These are phyloP conservation scores for Citrullus colocynthis DNA, from an alignment of 306 rosid species.

Conservation along the genomic window DNA sequence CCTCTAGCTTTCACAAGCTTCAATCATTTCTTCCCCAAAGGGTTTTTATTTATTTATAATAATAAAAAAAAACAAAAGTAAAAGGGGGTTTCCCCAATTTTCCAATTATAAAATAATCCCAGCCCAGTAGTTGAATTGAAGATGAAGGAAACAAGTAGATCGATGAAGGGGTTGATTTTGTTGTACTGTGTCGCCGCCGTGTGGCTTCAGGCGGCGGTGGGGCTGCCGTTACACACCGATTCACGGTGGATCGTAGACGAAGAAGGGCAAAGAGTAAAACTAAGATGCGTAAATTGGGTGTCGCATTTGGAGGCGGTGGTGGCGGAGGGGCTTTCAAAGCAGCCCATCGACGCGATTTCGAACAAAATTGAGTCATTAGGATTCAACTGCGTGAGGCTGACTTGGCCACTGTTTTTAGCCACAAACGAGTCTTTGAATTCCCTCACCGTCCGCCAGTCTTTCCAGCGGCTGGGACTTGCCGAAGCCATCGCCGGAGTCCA, in stretches of 20 bases:
- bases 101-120: background rate
- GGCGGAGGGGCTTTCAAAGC: slow-evolving; percentile 80
- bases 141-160: background rate
- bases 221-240: slow-evolving; percentile 39
- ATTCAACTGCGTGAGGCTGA: slow-evolving; percentile 85
- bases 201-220: slow-evolving; percentile 7
- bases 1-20: too few species aligned
- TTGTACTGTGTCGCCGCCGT: slow-evolving; percentile 4
- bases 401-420: slow-evolving; percentile 58
- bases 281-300: slow-evolving; percentile 81
- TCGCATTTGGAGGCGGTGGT: slow-evolving; percentile 59
- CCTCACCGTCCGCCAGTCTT: slow-evolving; percentile 58
- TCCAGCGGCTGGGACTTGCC: slow-evolving; percentile 36
- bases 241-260: slow-evolving; percentile 69
- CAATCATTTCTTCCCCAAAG: too few species aligned
- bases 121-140: background rate
- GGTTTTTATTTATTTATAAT: too few species aligned
- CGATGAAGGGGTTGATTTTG: slow-evolving; percentile 8
- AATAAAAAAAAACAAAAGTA: too few species aligned
- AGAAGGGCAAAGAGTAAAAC: slow-evolving; percentile 59
- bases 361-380: slow-evolving; percentile 41
- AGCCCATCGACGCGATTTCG: slow-evolving; percentile 51
- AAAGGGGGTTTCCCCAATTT: background rate
- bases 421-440: slow-evolving; percentile 53
- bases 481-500: slow-evolving; percentile 48